Percentiles rank a stretch among this genome's conserved stretches.
phyloP scores from a whole-genome alignment of 208 protist species.

The Wallacemonas sp. region DNA sequence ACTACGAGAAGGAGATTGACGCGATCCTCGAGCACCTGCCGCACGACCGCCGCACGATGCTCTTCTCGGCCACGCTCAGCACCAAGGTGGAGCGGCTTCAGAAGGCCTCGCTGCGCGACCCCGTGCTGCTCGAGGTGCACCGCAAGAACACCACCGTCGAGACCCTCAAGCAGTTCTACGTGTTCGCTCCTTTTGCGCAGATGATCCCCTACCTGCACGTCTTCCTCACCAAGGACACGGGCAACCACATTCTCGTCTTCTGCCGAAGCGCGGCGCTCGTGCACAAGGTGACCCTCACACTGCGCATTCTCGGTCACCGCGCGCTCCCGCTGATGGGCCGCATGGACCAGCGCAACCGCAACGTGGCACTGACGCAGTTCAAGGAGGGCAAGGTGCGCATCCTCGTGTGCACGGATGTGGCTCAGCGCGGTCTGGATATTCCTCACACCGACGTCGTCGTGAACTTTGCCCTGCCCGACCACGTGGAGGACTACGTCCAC shows the following conservation, averaged over 20 bases:
- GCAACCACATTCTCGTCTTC: conserved; percentile 92
- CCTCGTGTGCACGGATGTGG: conserved; percentile 93
- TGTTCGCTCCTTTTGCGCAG: conserved; percentile 96
- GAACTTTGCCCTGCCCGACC: conserved; percentile 97
- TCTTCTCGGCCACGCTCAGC: conserved; percentile 99
- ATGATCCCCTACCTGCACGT: conserved; percentile 90
- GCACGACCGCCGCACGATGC: conserved; percentile 92
- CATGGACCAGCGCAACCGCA: conserved; percentile 92
- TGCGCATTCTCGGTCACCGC: conserved; percentile 88
- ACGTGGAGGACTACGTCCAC: conserved; percentile 98
- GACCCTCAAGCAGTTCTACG: conserved; percentile 96
- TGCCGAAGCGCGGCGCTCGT: conserved; percentile 90
- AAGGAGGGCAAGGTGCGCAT: conserved; percentile 89
- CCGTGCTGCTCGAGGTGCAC: conserved; percentile 96
- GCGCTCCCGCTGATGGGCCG: conserved; percentile 92
- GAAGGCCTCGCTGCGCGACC: conserved; percentile 96
- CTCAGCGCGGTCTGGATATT: conserved; percentile 97
- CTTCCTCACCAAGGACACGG: conserved; percentile 87
- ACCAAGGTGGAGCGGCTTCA: conserved; percentile 98
- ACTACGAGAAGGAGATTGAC: conserved; percentile 99
- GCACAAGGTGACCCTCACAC: conserved; percentile 89
- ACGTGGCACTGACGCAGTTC: conserved; percentile 89
- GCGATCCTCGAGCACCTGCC: conserved; percentile 94
- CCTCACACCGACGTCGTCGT: conserved; percentile 97
- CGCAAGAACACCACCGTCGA: conserved; percentile 97